Conservation (phyloP, 2,329 filamentous ascomycete genomes). For the Ophiostoma sp. region DNA sequence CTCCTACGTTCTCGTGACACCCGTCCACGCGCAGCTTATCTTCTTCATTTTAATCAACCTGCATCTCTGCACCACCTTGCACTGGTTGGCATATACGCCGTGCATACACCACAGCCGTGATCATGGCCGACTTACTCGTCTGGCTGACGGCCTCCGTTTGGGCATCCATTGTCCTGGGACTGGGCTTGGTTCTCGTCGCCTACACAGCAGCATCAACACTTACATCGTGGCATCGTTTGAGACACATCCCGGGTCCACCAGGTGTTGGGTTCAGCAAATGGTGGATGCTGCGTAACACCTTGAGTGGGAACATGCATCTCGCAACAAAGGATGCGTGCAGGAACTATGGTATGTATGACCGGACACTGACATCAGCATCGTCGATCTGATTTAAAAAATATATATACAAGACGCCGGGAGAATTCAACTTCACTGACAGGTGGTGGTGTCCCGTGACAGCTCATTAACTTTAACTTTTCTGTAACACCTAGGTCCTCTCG, state of each 20-base stretch:
- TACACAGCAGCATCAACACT: conserved; percentile 27
- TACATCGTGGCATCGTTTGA: conserved; percentile 29
- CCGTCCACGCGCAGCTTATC: neutral
- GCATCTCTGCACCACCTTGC: neutral
- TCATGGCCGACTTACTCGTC: conserved; percentile 12
- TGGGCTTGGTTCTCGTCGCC: conserved; percentile 23
- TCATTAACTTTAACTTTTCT: neutral
- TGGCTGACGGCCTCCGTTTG: conserved; percentile 13
- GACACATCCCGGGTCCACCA: conserved; percentile 31
- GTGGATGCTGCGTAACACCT: conserved; percentile 33
- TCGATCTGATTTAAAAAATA: neutral
- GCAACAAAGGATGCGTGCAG: conserved; percentile 30
- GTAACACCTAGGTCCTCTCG: conserved; percentile 27
- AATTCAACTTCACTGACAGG: neutral
- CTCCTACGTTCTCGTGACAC: neutral
- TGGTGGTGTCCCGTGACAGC: neutral
- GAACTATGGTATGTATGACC: conserved; percentile 28
- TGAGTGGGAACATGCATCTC: conserved; percentile 31
- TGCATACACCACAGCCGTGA: conserved; percentile 7
- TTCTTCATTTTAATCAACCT: neutral
- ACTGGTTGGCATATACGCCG: neutral
- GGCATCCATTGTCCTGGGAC: conserved; percentile 14
- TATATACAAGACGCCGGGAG: neutral
- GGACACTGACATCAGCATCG: neutral
- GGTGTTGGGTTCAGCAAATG: conserved; percentile 30